Percentiles rank a stretch among this genome's conserved stretches.
Evolutionary conservation across 2,329 filamentous ascomycete species (phyloP).

Genomic region (Aspergillus tubingensis): DNA sequence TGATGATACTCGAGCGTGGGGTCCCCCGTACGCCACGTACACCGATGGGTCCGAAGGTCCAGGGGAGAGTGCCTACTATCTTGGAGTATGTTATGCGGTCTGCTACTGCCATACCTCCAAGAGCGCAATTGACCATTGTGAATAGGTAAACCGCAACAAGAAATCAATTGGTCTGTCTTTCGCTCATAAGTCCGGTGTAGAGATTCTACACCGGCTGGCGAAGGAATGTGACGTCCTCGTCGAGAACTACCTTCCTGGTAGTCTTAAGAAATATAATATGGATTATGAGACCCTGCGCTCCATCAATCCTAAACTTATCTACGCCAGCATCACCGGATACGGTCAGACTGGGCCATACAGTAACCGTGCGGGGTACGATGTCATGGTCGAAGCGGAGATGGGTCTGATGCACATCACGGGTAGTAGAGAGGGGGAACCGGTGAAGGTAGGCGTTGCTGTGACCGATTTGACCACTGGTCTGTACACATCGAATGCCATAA

Average conservation of each 20-base stretch:
- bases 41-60: slow-evolving; percentile 62
- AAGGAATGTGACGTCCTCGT: slow-evolving; percentile 88
- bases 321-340: slow-evolving; percentile 95
- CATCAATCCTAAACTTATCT: slow-evolving; percentile 85
- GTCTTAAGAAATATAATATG: slow-evolving; percentile 84
- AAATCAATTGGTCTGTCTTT: slow-evolving; percentile 92
- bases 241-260: slow-evolving; percentile 92
- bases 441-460: slow-evolving; percentile 96
- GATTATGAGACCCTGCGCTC: slow-evolving; percentile 79
- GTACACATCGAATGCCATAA: slow-evolving; percentile 92
- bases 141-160: slow-evolving; percentile 92
- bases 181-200: slow-evolving; percentile 77
- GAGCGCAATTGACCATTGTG: slow-evolving; percentile 8
- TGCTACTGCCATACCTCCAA: not conserved
- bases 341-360: slow-evolving; percentile 92
- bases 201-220: slow-evolving; percentile 82
- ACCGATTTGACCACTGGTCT: slow-evolving; percentile 94
- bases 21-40: slow-evolving; percentile 87
- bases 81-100: slow-evolving; percentile 64
- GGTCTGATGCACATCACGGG: slow-evolving; percentile 99
- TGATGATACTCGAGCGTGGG: slow-evolving; percentile 95
- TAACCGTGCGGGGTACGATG: slow-evolving; percentile 88
- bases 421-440: slow-evolving; percentile 79
- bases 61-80: slow-evolving; percentile 92
- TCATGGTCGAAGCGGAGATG: slow-evolving; percentile 99